Evolutionary conservation across 805 yeast genomes (phyloP), one percentile per base, ranked within the genome.

Genomic region (Saccharomycodes ludwigii): DNA sequence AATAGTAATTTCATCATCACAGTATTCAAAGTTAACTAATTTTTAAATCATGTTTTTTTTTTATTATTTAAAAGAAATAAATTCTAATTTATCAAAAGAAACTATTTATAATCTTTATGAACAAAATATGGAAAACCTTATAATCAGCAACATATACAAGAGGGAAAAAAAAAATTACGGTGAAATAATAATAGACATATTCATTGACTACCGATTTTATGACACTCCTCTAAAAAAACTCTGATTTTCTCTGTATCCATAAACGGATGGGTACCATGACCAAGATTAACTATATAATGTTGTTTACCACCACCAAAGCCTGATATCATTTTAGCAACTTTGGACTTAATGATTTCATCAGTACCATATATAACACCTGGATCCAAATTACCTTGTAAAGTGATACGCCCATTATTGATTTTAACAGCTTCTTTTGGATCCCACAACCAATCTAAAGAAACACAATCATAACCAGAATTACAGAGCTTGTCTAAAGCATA

Each of bases 241-340:
- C 72, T 75, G 39, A 91, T 71, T 54, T 79, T 79, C 41, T 81
- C 94, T 8, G 97, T 95, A 41, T 83, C 79, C 94, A 91, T 85
- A 59, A 82, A 84, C 15, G 98, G 98, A 54, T 85, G 96, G 15
- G 98, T 91, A 12, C 98, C 98, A 47, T 91, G 98, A 29, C 98
- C 98, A 50, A 91, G 81, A 63, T 91, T 91, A 45, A 88, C 77
- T 43, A 91, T 88, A 60, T 91, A 91, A 48, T 78, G 70, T 49
- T 81, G 73, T 56, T 84, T 84, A 15, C 95, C 95, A 27, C 94
- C 94, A n/a, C 91, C 91, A 52, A 91, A 91, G 5, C 86, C 94
- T 37, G 65, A 54, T 38, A 91, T 78, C 98, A 91, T 91, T 41
- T 66, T 67, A 58, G 81, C 81, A 12, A 82, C 94, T 59, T 85